Evolutionary conservation across 2,329 filamentous ascomycete genomes (phyloP), one percentile per base, ranked within the genome.

Genomic region (Fusarium pseudocircinatum): DNA sequence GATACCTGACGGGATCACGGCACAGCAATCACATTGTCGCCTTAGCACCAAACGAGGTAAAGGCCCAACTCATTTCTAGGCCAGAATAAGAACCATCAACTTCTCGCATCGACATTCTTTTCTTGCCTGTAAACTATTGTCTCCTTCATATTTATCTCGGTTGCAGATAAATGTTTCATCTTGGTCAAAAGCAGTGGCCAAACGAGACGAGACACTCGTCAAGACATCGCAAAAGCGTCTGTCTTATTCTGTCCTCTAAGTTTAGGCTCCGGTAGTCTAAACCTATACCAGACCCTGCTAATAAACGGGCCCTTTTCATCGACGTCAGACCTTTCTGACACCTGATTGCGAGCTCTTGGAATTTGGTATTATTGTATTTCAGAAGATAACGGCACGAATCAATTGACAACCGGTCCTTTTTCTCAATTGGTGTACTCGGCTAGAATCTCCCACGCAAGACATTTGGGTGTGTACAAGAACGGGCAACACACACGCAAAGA

Each of bases 1-100:
- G 61, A 43, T 69, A 69, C 65, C 63, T 68, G 26, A 69, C 57
- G 49, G 53, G 67, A 36, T 50, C 58, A 67, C 59, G 67, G 67
- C 65, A 50, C 67, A 70, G 66, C 50, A 54, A 67, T 39, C 64
- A 53, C 54, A 44, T 52, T 67, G n/a, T 37, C 43, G 34, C 47
- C 39, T 58, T 46, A 57, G 44, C 37, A 58, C 49, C 50, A 42
- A 64, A 58, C 43, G 42, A 46, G 52, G 40, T 42, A 63, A 64
- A 60, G 52, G 44, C 65, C 59, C 50, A 69, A 69, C 37, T 34
- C 59, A 24, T 28, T 53, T 46, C 26, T 6, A 50, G 43, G 16
- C 37, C 39, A 34, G 52, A 64, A 65, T 42, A 58, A 52, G 50
- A 30, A 49, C 50, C 46, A 49, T 65, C 60, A 47, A 34, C 58